Base-by-base conservation (phyloP, 345 rosid genomes). In the Sisymbrium irio region DNA sequence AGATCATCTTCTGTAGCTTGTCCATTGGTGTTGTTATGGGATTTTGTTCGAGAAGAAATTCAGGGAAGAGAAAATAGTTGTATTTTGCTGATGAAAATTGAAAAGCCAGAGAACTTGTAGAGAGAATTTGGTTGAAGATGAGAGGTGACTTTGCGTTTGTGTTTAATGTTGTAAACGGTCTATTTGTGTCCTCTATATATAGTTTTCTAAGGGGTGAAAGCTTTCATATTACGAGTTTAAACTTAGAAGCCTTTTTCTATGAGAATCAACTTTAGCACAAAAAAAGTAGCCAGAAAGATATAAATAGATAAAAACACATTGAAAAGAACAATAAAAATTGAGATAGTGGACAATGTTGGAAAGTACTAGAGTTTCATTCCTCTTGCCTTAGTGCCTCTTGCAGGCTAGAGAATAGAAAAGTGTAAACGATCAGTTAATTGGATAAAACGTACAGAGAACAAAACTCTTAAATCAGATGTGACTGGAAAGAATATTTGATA, bases 1-100 rank as follows among this genome's bases (percentile, higher is more conserved):
- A 58, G 53, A 82, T 87, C 84, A 92, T 49, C 56, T 70, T 79
- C 1, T 76, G 77, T 54, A 89, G 81, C 6, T 74, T 86, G 10
- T 92, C 97, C 97, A 92, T 66, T 47, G 3, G 3, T 56, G 22
- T 76, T 45, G 1, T 32, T 19, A 12, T 22, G 27, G 32, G 20
- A 47, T 18, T 19, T 44, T 47, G 12, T 47, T 18, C 5, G 53
- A 19, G 4, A 47, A 47, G 53, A 12, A 9, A 19, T 27, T 47
- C 5, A 4, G 4, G 2, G 51, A 46, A 2, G 51, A 46, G 13
- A 18, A 17, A 47, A 8, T 8, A 8, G 51, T 7, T 46, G 11
- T n/a, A 12, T 46, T 46, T 46, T 20, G 7, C 1, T 5, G 7
- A 18, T n/a, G 9, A n/a, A 51, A 62, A 51, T 2, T 35, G 19